phyloP scores from a whole-genome alignment of 1,284 basidiomycete genomes.

The Sporisorium iseilematis-ciliati region DNA sequence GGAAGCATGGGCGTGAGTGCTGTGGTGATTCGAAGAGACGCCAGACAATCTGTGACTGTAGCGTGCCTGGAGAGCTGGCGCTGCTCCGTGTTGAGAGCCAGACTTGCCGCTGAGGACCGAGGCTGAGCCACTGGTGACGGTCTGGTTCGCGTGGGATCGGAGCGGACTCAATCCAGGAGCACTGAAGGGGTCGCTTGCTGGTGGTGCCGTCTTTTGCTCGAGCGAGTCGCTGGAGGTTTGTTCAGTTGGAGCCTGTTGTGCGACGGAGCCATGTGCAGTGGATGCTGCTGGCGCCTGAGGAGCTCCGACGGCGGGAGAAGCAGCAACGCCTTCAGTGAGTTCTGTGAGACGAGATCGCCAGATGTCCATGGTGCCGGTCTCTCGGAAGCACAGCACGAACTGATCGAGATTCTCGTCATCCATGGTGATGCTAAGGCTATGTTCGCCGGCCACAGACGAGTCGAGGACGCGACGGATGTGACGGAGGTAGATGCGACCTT shows the following conservation, averaged over 20 bases:
- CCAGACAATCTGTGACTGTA: conserved; percentile 26
- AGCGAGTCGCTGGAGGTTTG: conserved; percentile 2
- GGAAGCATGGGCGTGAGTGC: conserved; percentile 26
- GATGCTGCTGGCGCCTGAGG: not conserved
- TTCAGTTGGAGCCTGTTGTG: conserved; percentile 1
- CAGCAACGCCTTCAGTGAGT: conserved; percentile 30
- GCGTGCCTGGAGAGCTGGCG: conserved; percentile 23
- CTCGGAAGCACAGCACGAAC: conserved; percentile 93
- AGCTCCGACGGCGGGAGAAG: conserved; percentile 13
- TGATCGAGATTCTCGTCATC: conserved; percentile 91
- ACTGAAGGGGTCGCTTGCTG: conserved; percentile 1
- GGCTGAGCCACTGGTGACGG: conserved; percentile 33
- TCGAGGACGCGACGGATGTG: conserved; percentile 90
- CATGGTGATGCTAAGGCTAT: conserved; percentile 93
- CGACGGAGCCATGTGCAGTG: not conserved
- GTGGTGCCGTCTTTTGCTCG: conserved; percentile 8
- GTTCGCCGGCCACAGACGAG: conserved; percentile 80
- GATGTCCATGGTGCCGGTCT: conserved; percentile 84
- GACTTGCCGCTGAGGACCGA: conserved; percentile 53
- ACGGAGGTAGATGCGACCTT: conserved; percentile 91
- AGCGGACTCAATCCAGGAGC: conserved; percentile 19
- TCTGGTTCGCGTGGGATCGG: conserved; percentile 10
- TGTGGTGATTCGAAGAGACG: conserved; percentile 42
- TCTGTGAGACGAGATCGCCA: conserved; percentile 76
- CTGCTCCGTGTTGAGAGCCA: conserved; percentile 35